Base-by-base conservation (phyloP, 2,329 filamentous ascomycete genomes). In the Pleurostoma richardsiae region DNA sequence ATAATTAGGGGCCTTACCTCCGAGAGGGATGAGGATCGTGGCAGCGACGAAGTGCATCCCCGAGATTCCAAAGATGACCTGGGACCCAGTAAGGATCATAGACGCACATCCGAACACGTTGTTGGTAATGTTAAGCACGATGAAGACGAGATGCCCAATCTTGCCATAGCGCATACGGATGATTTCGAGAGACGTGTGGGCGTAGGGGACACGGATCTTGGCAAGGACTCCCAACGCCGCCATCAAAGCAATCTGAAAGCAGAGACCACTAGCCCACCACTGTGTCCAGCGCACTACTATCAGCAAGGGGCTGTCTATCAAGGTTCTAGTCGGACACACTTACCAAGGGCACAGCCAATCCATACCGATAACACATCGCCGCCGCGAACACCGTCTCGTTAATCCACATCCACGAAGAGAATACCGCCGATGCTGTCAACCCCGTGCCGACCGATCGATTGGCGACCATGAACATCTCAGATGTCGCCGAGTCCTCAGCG, bases 121-220 rank as follows among this genome's bases (percentile, higher is more conserved):
- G 46, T 70, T 70, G 4, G 63, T 57, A 5, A 71, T 48, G 42
- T 71, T 70, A 28, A 72, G 52, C 3, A 68, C 51, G 10, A 70
- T 68, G 39, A 70, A 71, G 1, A 70, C 59, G 7, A 65, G 48
- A 50, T 73, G 68, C 0, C 60, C 66, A 10, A 66, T 55, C 28
- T 60, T 67, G 4, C 71, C 72, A 52, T 77, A 76, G 48, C 73
- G 60, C 59, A 69, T 69, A 4, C 64, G 64, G 38, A 76, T 69
- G 40, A 77, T 74, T 51, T 76, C 73, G 2, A 76, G 62, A 3
- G 69, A 73, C 0, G 73, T 76, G 47, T 76, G 73, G 0, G 73
- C 73, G 47, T 74, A 73, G 0, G 73, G 73, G 0, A 75, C 71
- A 38, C 72, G 60, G 31, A 75, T 64, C 54, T 76, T 77, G 10